Evolutionary conservation across 495 filamentous ascomycete species (phyloP).

Genomic region (Sordaria brevicollis): DNA sequence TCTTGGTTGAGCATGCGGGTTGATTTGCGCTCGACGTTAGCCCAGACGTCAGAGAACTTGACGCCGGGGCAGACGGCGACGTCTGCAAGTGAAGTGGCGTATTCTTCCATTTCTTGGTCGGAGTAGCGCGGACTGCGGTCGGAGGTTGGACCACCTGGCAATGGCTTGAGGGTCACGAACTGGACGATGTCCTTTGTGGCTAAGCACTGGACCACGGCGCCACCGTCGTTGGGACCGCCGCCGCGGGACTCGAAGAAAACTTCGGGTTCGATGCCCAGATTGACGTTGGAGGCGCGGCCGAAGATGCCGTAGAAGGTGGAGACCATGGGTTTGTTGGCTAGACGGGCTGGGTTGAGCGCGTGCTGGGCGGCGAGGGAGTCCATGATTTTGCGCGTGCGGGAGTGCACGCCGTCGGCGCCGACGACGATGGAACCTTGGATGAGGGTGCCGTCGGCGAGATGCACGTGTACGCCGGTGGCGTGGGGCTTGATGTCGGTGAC

Average conservation of each 20-base stretch:
- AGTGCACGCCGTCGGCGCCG: conserved; percentile 43
- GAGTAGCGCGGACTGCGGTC: neutral
- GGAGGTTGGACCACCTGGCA: neutral
- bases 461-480: conserved; percentile 15
- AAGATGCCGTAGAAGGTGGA: neutral
- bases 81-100: neutral
- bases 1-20: conserved; percentile 24
- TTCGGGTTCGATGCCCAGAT: neutral
- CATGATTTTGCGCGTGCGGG: conserved; percentile 30
- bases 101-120: neutral
- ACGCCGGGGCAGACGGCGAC: neutral
- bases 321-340: neutral
- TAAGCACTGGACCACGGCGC: neutral
- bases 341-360: neutral
- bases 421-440: conserved; percentile 38
- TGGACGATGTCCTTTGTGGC: neutral
- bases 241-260: neutral
- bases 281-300: neutral
- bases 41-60: neutral
- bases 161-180: neutral
- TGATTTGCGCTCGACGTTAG: neutral
- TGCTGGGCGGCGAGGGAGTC: conserved; percentile 17
- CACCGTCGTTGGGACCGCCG: neutral
- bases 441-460: conserved; percentile 27
- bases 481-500: conserved; percentile 16